These are phyloP conservation scores for Peribolospora baueri DNA, from an alignment of 768 basidiomycete genomes.

Conservation along the genomic window DNA sequence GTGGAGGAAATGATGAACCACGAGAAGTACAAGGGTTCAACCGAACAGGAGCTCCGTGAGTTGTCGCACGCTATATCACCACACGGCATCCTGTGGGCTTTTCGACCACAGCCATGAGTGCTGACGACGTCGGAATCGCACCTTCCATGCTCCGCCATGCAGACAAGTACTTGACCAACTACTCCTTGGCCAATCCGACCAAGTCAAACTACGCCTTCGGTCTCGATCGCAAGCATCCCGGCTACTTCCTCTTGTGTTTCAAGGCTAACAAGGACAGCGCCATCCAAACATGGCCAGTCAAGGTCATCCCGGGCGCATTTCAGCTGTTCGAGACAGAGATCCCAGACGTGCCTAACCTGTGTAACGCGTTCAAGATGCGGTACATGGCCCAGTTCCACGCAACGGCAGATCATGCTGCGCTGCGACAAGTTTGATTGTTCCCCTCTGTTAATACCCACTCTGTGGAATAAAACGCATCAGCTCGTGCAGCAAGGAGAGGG, in stretches of 20 bases:
- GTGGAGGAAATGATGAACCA: constrained; percentile 86
- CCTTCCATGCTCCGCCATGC: neutral
- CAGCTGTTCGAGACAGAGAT: constrained; percentile 2
- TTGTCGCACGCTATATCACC: constrained; percentile 8
- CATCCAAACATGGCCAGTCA: constrained; percentile 54
- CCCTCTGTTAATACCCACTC: too few species aligned
- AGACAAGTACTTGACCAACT: constrained; percentile 75
- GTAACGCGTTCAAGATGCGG: constrained; percentile 8
- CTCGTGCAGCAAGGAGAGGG: too few species aligned
- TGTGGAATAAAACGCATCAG: too few species aligned
- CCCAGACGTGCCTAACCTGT: constrained; percentile 2
- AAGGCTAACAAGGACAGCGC: constrained; percentile 69
- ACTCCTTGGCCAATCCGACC: constrained; percentile 73
- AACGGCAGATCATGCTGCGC: too few species aligned
- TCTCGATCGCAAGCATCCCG: constrained; percentile 64
- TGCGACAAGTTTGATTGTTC: too few species aligned
- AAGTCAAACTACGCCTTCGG: constrained; percentile 61
- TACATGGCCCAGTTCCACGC: neutral
- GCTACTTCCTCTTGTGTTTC: constrained; percentile 83
- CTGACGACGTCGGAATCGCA: neutral
- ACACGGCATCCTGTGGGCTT: neutral
- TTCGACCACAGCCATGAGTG: neutral
- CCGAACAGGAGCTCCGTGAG: constrained; percentile 77
- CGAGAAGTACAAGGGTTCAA: constrained; percentile 75
- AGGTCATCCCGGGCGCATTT: constrained; percentile 18